Evolutionary conservation across 805 yeast species (phyloP).

Genomic region (Candida peoriensis): DNA sequence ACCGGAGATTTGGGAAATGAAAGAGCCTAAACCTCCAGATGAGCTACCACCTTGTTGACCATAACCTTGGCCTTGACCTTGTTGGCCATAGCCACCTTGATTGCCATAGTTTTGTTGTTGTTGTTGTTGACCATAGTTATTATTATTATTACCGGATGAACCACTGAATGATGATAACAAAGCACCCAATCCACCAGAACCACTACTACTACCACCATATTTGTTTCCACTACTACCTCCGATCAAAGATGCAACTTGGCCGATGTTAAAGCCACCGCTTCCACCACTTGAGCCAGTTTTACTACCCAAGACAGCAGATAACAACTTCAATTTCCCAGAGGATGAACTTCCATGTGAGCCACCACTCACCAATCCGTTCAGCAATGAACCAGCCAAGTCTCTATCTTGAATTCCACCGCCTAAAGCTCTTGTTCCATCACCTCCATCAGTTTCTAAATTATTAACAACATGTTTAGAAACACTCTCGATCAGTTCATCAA

Average conservation of each 20-base stretch:
- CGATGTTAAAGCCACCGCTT: conserved; percentile 9
- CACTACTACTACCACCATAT: conserved; percentile 1
- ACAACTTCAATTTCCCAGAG: conserved; percentile 11
- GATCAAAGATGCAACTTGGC: conserved; percentile 12
- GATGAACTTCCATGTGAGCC: conserved; percentile 11
- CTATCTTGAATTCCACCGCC: conserved; percentile 18
- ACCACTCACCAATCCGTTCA: conserved; percentile 20
- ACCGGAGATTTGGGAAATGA: conserved; percentile 2
- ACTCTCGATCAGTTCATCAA: conserved; percentile 18
- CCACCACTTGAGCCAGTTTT: conserved; percentile 3
- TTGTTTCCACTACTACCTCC: conserved; percentile 4
- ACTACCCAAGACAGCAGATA: conserved; percentile 13
- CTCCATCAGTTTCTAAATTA: conserved; percentile 14
- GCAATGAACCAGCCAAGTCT: conserved; percentile 15
- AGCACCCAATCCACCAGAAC: conserved; percentile 4
- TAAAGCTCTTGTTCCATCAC: conserved; percentile 15
- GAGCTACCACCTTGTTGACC: conserved; percentile 3
- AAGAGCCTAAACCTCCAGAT: conserved; percentile 2
- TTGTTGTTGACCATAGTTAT: not conserved
- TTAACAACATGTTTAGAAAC: conserved; percentile 20
- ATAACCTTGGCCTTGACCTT: conserved; percentile 1
- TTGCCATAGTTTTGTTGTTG: conserved; percentile 4
- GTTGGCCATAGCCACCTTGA: conserved; percentile 3
- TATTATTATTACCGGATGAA: conserved; percentile 1
- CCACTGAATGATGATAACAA: conserved; percentile 12